Conservation (phyloP, 352 stramenopile species). For the Phytophthora pseudosyringae region DNA sequence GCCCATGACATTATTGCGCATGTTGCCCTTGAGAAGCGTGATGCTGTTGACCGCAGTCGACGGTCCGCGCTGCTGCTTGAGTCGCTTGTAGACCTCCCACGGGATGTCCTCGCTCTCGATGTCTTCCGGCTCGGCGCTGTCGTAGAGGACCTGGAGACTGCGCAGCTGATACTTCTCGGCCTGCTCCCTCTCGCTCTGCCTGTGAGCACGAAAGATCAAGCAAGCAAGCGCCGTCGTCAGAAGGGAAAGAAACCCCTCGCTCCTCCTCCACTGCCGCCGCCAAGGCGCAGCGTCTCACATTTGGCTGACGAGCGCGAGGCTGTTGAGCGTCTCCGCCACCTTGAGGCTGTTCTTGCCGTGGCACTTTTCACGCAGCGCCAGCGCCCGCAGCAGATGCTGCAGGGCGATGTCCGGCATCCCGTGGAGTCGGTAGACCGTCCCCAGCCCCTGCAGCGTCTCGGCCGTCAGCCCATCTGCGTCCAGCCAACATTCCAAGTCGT, state of each 20-base stretch:
- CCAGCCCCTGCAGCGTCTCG: constrained; percentile 69
- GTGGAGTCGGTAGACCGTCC: constrained; percentile 74
- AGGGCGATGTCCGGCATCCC: constrained; percentile 52
- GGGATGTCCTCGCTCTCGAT: constrained; percentile 80
- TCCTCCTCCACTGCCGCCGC: not conserved
- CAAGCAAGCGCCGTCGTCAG: not conserved
- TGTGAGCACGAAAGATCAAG: constrained; percentile 10
- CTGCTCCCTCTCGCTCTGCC: constrained; percentile 42
- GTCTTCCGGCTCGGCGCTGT: constrained; percentile 65
- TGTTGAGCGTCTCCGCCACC: constrained; percentile 84
- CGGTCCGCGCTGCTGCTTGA: constrained; percentile 68
- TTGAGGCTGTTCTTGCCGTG: constrained; percentile 67
- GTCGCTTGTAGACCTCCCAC: constrained; percentile 83
- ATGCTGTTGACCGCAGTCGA: constrained; percentile 67
- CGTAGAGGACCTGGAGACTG: constrained; percentile 61
- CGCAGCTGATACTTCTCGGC: constrained; percentile 58
- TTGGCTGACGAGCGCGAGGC: constrained; percentile 62
- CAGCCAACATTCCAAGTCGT: not conserved
- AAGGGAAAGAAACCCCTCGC: not conserved
- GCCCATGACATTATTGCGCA: constrained; percentile 64
- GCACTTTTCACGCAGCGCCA: constrained; percentile 51
- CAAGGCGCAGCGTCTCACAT: constrained; percentile 31
- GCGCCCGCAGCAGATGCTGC: constrained; percentile 67
- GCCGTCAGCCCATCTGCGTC: constrained; percentile 63
- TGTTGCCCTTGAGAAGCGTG: constrained; percentile 64